phyloP scores from a whole-genome alignment of 495 filamentous ascomycete genomes.

The Talaromyces thailandensis region DNA sequence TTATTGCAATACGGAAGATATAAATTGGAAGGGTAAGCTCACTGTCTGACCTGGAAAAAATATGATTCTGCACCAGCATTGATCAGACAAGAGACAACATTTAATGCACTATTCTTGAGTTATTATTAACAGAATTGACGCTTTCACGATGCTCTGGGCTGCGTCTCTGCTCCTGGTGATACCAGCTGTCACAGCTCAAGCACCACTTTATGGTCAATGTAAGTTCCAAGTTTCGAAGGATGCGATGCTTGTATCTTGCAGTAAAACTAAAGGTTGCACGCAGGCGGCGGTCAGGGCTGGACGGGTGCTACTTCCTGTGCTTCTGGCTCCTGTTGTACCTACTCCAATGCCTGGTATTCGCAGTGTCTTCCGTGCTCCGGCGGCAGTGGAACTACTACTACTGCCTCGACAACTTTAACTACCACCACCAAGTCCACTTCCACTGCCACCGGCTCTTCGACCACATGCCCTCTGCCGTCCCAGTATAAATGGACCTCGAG shows the following conservation, averaged over 20 bases:
- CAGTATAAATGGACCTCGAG: constrained; percentile 47
- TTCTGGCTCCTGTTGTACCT: constrained; percentile 2
- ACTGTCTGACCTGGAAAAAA: not conserved
- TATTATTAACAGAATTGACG: constrained; percentile 6
- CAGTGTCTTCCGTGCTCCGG: not conserved
- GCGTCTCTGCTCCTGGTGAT: constrained; percentile 5
- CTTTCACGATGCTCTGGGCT: constrained; percentile 6
- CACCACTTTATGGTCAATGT: constrained; percentile 1
- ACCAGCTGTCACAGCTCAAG: not conserved
- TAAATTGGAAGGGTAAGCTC: not conserved
- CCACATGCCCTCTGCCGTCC: constrained; percentile 41
- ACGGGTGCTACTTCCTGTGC: not conserved
- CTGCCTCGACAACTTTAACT: not conserved
- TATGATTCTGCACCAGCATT: not conserved
- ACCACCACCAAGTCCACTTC: not conserved
- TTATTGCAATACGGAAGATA: not conserved
- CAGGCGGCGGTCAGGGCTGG: not conserved
- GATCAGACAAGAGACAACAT: not conserved
- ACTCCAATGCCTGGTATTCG: constrained; percentile 2
- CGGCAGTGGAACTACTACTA: not conserved
- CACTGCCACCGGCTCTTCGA: not conserved
- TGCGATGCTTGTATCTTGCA: not conserved
- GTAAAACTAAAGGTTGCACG: not conserved
- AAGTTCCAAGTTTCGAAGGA: not conserved
- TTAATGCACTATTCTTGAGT: not conserved